Percentiles rank a stretch among this genome's conserved stretches.
These are phyloP conservation scores for Hymenoscyphus fraxineus DNA, from an alignment of 2,329 filamentous ascomycete genomes.

Conservation along the genomic window DNA sequence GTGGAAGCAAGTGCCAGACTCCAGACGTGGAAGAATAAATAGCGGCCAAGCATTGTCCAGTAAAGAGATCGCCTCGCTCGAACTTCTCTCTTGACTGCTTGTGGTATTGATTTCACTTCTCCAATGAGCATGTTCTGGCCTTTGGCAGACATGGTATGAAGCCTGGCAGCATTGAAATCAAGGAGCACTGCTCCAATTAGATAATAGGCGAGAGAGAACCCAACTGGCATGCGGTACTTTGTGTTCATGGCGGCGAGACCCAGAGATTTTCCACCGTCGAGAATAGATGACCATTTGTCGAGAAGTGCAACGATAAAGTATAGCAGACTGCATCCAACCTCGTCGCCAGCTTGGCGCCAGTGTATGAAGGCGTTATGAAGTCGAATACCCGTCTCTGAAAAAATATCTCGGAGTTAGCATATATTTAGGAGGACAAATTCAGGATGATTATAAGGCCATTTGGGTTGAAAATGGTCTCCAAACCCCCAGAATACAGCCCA, in stretches of 20 bases:
- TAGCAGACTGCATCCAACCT: constrained; percentile 38
- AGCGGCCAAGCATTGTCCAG: constrained; percentile 46
- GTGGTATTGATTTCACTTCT: constrained; percentile 43
- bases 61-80: constrained; percentile 41
- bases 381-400: constrained; percentile 45
- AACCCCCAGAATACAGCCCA: no score
- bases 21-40: constrained; percentile 50
- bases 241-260: constrained; percentile 36
- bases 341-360: constrained; percentile 53
- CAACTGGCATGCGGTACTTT: constrained; percentile 36
- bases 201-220: constrained; percentile 55
- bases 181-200: constrained; percentile 53
- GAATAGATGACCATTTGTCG: constrained; percentile 50
- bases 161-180: constrained; percentile 38
- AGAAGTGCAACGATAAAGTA: constrained; percentile 53
- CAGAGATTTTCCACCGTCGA: constrained; percentile 42
- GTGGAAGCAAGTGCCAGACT: constrained; percentile 46
- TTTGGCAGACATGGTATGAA: constrained; percentile 41
- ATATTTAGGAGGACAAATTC: no score
- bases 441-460: no score
- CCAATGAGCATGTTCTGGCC: constrained; percentile 36
- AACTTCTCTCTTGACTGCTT: constrained; percentile 19
- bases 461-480: no score
- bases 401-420: no score
- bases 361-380: constrained; percentile 55